Evolutionary conservation across 2,329 filamentous ascomycete species (phyloP), one percentile per base, ranked within the genome.

Genomic region (Cordyceps pruinosa): DNA sequence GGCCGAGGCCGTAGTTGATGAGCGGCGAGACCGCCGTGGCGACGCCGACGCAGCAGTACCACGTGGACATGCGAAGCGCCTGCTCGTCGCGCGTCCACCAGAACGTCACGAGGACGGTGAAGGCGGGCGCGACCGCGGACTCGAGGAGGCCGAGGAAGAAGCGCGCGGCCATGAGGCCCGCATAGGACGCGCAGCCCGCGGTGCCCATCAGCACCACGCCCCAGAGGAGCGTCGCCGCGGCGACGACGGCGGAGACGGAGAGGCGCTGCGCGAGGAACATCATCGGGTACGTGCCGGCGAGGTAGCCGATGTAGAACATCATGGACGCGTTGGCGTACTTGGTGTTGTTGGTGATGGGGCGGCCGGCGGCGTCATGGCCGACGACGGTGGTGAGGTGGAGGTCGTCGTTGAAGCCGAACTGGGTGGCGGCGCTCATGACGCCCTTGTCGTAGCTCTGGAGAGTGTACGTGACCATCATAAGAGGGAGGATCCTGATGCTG

Each of bases 1-100:
- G 79, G 1, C 82, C 83, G 10, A 85, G 74, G 5, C 78, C 82
- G 60, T 84, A 84, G 2, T 79, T 80, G n/a, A 84, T 75, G 1
- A 83, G 66, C 0, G 76, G 80, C 13, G 82, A 82, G 56, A 85
- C 79, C 76, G 82, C 82, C 10, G 79, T 82, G 3, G 80, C 81
- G n/a, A 84, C 72, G 3, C 82, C 82, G 61, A 83, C 83, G 58
- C 60, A 64, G 56, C 52, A 61, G 51, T 64, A 63, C 49, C 49
- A 52, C 15, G 42, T 42, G 2, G 35, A 34, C 19, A 35, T 52
- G 10, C 49, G 49, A 17, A 42, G 21, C 23, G 49, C 49, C 23
- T 52, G 49, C 35, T 52, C 49, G 23, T 42, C 35, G 19, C 49
- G 49, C 9, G 49, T 52, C 49, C 49, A 52, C 49, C 49, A 52